A percentile compares a stretch with the other conserved stretches of the same genome.
These are phyloP conservation scores for Phoenix roebelenii DNA, from an alignment of 176 grass and related monocot genomes.

Conservation along the genomic window DNA sequence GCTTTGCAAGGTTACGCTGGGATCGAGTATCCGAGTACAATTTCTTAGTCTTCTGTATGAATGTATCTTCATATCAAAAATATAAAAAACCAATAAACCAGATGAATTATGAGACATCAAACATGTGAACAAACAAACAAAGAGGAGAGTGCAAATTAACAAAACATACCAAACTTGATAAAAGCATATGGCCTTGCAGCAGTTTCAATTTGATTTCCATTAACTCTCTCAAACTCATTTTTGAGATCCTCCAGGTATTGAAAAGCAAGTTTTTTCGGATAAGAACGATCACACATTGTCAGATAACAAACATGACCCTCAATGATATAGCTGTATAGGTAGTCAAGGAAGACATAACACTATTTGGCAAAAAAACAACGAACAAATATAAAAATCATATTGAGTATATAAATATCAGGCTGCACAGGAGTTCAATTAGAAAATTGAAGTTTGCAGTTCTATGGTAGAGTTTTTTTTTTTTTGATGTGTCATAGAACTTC, in stretches of 20 bases:
- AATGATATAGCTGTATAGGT: slow-evolving; percentile 68
- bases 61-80: slow-evolving; percentile 49
- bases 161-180: slow-evolving; percentile 65
- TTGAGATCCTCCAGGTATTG: slow-evolving; percentile 94
- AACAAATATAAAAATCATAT: too few relatives aligned
- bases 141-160: slow-evolving; percentile 5
- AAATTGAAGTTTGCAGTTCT: too few relatives aligned
- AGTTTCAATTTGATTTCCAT: slow-evolving; percentile 90
- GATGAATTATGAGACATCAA: slow-evolving; percentile 7
- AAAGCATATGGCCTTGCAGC: slow-evolving; percentile 93
- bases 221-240: slow-evolving; percentile 95
- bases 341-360: slow-evolving; percentile 24
- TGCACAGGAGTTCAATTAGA: too few relatives aligned
- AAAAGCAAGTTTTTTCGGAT: slow-evolving; percentile 96
- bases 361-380: neutral
- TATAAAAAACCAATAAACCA: slow-evolving; percentile 9
- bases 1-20: slow-evolving; percentile 80
- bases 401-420: too few relatives aligned
- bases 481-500: too few relatives aligned
- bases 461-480: too few relatives aligned
- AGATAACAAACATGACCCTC: slow-evolving; percentile 87
- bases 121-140: neutral
- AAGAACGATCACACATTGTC: slow-evolving; percentile 94
- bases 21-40: slow-evolving; percentile 82
- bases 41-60: slow-evolving; percentile 94